phyloP scores from a whole-genome alignment of 257 asterid genomes.

The Capsicum baccatum region DNA sequence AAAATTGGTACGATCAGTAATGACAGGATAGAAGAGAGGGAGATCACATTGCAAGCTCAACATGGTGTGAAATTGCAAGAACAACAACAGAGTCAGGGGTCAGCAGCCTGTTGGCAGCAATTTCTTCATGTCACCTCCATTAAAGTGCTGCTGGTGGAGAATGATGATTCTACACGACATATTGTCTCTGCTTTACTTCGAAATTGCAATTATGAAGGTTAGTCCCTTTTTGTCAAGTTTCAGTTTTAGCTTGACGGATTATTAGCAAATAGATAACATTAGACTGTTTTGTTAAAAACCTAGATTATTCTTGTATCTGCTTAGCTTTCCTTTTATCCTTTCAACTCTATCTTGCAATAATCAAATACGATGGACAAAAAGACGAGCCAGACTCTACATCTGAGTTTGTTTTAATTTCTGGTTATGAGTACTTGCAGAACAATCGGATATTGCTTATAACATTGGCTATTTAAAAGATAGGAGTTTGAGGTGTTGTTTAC shows the following conservation, averaged over 20 bases:
- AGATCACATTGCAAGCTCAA: constrained; percentile 42
- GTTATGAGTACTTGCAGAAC: background rate
- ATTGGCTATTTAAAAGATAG: background rate
- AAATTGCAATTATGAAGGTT: constrained; percentile 94
- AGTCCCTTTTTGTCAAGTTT: constrained; percentile 5
- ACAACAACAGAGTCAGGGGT: constrained; percentile 55
- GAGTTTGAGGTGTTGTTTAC: background rate
- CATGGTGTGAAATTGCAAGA: constrained; percentile 52
- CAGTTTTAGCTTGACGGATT: background rate
- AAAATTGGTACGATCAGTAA: constrained; percentile 32
- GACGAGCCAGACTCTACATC: background rate
- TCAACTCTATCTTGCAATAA: constrained; percentile 5
- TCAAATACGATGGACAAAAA: background rate
- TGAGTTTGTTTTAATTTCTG: constrained; percentile 21
- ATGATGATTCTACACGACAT: constrained; percentile 84
- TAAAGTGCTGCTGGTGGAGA: constrained; percentile 84
- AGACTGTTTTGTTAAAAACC: background rate
- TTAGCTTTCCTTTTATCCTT: background rate
- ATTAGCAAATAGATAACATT: background rate
- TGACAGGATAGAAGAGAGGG: constrained; percentile 18
- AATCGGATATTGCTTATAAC: background rate
- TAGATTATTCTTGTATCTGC: background rate
- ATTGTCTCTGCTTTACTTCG: constrained; percentile 86
- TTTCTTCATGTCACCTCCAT: constrained; percentile 87
- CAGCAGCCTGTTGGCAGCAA: constrained; percentile 70